phyloP scores from a whole-genome alignment of 495 filamentous ascomycete genomes.

The Penicillium egyptiacum region DNA sequence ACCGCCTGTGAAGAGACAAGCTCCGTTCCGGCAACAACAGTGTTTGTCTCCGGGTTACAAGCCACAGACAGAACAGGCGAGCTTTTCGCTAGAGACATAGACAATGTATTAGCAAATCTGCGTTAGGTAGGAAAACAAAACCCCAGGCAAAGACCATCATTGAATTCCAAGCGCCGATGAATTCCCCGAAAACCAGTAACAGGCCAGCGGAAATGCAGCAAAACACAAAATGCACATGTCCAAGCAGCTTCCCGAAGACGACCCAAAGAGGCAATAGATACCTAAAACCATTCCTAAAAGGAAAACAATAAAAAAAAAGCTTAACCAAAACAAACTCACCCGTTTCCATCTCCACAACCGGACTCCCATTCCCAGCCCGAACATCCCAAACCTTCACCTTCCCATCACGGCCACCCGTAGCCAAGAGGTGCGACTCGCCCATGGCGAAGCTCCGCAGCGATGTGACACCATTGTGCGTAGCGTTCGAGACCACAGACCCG shows the following conservation, averaged over 20 bases:
- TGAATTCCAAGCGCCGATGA: constrained; percentile 8
- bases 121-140: background rate
- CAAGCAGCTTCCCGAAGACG: constrained; percentile 1
- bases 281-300: constrained; percentile 7
- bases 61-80: constrained; percentile 68
- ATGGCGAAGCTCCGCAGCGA: constrained; percentile 39
- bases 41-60: constrained; percentile 55
- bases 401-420: constrained; percentile 52
- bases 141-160: constrained; percentile 4
- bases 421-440: constrained; percentile 33
- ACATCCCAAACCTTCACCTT: constrained; percentile 50
- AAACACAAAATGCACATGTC: background rate
- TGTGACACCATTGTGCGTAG: constrained; percentile 48
- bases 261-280: constrained; percentile 5
- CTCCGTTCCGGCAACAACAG: constrained; percentile 77
- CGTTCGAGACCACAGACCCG: constrained; percentile 31
- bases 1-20: constrained; percentile 68
- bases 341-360: constrained; percentile 39
- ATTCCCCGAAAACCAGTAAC: constrained; percentile 17
- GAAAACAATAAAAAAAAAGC: constrained; percentile 11
- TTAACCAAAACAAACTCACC: constrained; percentile 30
- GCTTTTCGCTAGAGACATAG: constrained; percentile 34
- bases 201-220: constrained; percentile 9
- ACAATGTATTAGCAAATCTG: constrained; percentile 10
- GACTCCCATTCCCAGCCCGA: constrained; percentile 30